phyloP scores from a whole-genome alignment of 2,329 filamentous ascomycete genomes.

The Fonsecaea monophora region DNA sequence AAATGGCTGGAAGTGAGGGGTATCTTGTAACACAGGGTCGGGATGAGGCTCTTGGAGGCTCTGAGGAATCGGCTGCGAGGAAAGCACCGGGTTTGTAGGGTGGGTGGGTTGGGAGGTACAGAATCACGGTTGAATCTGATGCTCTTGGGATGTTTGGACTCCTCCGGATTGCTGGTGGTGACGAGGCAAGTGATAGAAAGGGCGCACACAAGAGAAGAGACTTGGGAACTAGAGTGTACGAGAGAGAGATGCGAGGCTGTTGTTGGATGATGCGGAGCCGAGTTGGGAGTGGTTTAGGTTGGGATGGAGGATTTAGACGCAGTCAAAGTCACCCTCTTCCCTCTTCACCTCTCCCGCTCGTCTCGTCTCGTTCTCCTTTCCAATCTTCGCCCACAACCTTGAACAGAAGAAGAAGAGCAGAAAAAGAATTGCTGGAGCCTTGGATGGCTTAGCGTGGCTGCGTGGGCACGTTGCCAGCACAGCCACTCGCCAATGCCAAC shows the following conservation, averaged over 20 bases:
- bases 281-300: neutral
- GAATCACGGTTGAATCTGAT: neutral
- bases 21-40: constrained; percentile 1
- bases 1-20: neutral
- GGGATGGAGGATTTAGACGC: neutral
- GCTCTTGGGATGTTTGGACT: neutral
- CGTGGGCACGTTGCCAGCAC: neutral
- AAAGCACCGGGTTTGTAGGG: neutral
- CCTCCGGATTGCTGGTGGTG: neutral
- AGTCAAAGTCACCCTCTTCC: neutral
- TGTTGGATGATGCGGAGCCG: neutral
- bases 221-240: neutral
- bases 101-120: neutral
- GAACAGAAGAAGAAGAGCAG: neutral
- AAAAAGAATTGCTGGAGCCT: constrained; percentile 4
- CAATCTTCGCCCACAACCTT: neutral
- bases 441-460: neutral
- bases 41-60: constrained; percentile 7
- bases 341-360: neutral
- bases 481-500: neutral
- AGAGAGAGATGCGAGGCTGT: neutral
- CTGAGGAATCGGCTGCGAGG: neutral
- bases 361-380: neutral
- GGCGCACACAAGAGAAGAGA: neutral
- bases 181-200: neutral